Evolutionary conservation across 192 early-diverging fungal species (phyloP), one percentile per base, ranked within the genome.

Genomic region (Mortierella antarctica): DNA sequence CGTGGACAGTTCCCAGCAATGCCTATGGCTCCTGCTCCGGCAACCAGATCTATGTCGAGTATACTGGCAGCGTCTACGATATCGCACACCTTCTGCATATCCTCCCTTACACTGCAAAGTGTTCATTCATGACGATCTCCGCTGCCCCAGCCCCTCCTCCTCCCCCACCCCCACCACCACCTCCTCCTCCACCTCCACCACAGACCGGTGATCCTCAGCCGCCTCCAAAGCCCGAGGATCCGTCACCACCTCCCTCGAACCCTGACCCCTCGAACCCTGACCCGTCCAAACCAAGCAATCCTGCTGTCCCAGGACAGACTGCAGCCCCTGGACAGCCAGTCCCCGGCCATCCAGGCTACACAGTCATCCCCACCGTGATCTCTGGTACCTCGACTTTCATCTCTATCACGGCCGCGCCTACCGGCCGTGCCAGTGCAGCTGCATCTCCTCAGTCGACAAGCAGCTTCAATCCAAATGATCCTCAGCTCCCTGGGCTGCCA

Each of bases 301-400:
- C 45, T 15, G 41, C 51, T 41, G 13, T 40, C 0, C 2, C 39
- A 42, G 42, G 31, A 13, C 52, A 49, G 47, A 58, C 52, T 15
- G 41, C 45, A 5, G 52, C 5, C 21, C 42, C 54, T 5, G 44
- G 53, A 20, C n/a, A 40, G 53, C 18, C 53, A 40, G 57, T 44
- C 18, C 5, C 15, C 7, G 53, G 14, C 5, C 53, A 42, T 31
- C 20, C 57, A n/a, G 61, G 65, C 7, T 44, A 44, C 23, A 72
- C 54, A 7, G 39, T 64, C 8, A 46, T 74, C 5, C 60, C 74
- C 5, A 76, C 74, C 3, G 68, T 78, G 49, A 70, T 78, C 47
- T 69, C 67, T 21, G 74, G 74, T 23, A 65, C 67, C 9, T 46
- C 74, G 6, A 78, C 68, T 1, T 7, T 78, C 10, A 46, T 78